Evolutionary conservation across 495 filamentous ascomycete species (phyloP).

Genomic region (Aspergillus bertholletiae): DNA sequence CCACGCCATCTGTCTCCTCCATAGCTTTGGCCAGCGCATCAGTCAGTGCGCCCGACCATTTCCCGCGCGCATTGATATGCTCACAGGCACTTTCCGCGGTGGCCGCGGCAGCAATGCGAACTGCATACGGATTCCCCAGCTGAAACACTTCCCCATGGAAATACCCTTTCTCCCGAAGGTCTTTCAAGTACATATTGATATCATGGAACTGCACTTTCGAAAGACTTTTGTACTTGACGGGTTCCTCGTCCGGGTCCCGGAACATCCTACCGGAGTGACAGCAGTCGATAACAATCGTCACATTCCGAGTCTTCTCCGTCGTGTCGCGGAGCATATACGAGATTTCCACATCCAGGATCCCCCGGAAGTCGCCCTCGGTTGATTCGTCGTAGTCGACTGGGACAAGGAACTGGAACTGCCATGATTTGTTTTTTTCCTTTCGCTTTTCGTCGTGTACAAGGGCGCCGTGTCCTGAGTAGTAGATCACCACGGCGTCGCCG

Average conservation of each 20-base stretch:
- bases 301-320: conserved; percentile 3
- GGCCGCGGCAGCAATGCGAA: neutral
- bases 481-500: conserved; percentile 4
- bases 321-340: conserved; percentile 4
- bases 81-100: conserved; percentile 1
- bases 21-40: neutral
- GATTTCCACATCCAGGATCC: conserved; percentile 7
- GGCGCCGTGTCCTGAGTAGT: conserved; percentile 5
- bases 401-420: conserved; percentile 4
- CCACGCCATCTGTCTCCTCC: neutral
- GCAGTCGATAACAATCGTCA: conserved; percentile 7
- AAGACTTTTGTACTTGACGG: neutral
- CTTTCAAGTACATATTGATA: neutral
- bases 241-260: neutral
- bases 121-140: neutral
- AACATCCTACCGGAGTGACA: conserved; percentile 4
- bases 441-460: neutral
- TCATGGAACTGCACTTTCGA: neutral
- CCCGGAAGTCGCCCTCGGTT: neutral
- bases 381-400: conserved; percentile 3
- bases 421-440: neutral
- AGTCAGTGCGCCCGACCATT: conserved; percentile 1
- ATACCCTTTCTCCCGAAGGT: neutral
- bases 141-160: neutral
- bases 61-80: neutral